Evolutionary conservation across 768 basidiomycete genomes (phyloP).

Genomic region (Pleurotus tuoliensis): DNA sequence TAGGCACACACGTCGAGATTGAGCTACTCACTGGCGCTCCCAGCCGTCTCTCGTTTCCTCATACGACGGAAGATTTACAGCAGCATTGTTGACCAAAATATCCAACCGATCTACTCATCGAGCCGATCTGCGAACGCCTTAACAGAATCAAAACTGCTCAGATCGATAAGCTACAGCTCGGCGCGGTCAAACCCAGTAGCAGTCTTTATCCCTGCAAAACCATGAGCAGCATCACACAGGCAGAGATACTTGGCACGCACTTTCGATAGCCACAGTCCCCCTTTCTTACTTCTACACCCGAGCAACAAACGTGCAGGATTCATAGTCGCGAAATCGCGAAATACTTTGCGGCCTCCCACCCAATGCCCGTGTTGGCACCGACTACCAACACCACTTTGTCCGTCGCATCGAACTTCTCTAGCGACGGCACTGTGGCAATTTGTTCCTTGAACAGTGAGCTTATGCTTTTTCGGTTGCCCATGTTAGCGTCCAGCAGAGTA

Average conservation of each 20-base stretch:
- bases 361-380: slow-evolving; percentile 48
- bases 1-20: no score
- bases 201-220: slow-evolving; percentile 19
- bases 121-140: slow-evolving; percentile 31
- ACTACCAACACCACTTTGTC: slow-evolving; percentile 47
- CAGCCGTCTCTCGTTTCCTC: slow-evolving; percentile 36
- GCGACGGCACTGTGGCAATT: slow-evolving; percentile 19
- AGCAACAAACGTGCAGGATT: slow-evolving; percentile 36
- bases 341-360: slow-evolving; percentile 42
- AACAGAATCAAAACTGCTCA: slow-evolving; percentile 37
- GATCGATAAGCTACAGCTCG: slow-evolving; percentile 38
- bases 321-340: slow-evolving; percentile 44
- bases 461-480: not conserved
- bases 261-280: slow-evolving; percentile 29
- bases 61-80: slow-evolving; percentile 11
- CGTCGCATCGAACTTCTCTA: slow-evolving; percentile 31
- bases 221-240: not conserved
- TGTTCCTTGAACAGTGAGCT: slow-evolving; percentile 17
- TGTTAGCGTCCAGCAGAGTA: not conserved
- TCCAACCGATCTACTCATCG: slow-evolving; percentile 33
- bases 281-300: slow-evolving; percentile 32
- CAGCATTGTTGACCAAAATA: slow-evolving; percentile 44
- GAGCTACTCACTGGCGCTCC: slow-evolving; percentile 34
- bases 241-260: slow-evolving; percentile 20
- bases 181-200: slow-evolving; percentile 29